Conservation (phyloP, 2,329 filamentous ascomycete genomes). For the Talaromyces atroroseus region DNA sequence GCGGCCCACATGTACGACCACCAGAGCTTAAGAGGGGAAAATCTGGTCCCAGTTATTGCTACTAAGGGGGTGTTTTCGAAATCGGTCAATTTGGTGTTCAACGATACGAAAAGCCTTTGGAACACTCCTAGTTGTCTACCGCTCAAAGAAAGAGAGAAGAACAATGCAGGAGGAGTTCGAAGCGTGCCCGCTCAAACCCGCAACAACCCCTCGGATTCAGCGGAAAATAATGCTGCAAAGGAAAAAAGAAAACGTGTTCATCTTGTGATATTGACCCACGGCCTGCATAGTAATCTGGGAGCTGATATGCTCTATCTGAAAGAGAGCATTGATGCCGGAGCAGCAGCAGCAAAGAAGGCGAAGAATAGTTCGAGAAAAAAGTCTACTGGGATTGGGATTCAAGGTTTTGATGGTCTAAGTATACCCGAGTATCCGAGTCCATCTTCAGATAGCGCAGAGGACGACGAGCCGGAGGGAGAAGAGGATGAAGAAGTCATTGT, state of each 20-base stretch:
- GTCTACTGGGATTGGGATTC: not conserved
- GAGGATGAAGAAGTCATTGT: slow-evolving; percentile 75
- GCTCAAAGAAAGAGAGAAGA: slow-evolving; percentile 42
- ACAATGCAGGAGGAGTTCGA: slow-evolving; percentile 21
- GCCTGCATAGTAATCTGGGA: slow-evolving; percentile 89
- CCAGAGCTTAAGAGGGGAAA: slow-evolving; percentile 55
- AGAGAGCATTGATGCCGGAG: slow-evolving; percentile 87
- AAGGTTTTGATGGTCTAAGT: not conserved
- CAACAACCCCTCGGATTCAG: not conserved
- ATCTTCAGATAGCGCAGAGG: slow-evolving; percentile 6
- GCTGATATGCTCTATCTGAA: slow-evolving; percentile 97
- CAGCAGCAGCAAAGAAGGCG: slow-evolving; percentile 66
- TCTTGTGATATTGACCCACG: slow-evolving; percentile 87
- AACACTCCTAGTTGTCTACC: slow-evolving; percentile 79
- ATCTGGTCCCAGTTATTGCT: slow-evolving; percentile 57
- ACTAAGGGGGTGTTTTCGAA: slow-evolving; percentile 76
- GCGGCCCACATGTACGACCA: slow-evolving; percentile 73
- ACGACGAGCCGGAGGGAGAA: slow-evolving; percentile 35
- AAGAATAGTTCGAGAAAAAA: slow-evolving; percentile 37
- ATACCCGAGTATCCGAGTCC: not conserved
- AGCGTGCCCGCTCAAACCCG: not conserved
- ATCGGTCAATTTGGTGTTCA: slow-evolving; percentile 69
- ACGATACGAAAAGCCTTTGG: slow-evolving; percentile 87
- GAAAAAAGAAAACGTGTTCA: slow-evolving; percentile 62
- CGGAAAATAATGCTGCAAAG: slow-evolving; percentile 14